phyloP scores from a whole-genome alignment of 805 yeast genomes.

The Wickerhamiella siamensis region DNA sequence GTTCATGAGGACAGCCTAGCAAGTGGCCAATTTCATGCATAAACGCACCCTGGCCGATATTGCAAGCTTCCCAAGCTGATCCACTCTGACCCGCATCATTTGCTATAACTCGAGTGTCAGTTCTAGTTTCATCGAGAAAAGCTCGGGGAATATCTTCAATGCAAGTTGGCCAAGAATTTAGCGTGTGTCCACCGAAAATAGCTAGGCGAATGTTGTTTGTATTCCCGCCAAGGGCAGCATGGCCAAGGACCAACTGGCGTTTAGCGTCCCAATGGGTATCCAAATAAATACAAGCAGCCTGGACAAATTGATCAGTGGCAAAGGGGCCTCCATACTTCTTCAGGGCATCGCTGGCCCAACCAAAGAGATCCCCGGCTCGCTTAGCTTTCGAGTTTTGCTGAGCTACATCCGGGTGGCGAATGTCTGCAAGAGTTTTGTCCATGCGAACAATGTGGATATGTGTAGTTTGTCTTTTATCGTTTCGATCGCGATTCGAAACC shows the following conservation, averaged over 20 bases:
- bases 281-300: conserved; percentile 72
- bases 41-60: conserved; percentile 81
- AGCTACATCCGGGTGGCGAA: conserved; percentile 66
- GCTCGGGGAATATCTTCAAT: conserved; percentile 54
- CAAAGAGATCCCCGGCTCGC: conserved; percentile 61
- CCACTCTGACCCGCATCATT: conserved; percentile 79
- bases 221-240: conserved; percentile 94
- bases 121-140: conserved; percentile 57
- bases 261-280: conserved; percentile 73
- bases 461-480: conserved; percentile 38
- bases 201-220: conserved; percentile 56
- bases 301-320: conserved; percentile 33
- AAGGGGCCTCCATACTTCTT: conserved; percentile 42
- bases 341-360: conserved; percentile 67
- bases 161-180: conserved; percentile 84
- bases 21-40: conserved; percentile 91
- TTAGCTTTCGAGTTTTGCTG: conserved; percentile 71
- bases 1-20: conserved; percentile 86
- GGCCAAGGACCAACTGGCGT: conserved; percentile 51
- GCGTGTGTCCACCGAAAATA: conserved; percentile 85
- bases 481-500: conserved; percentile 32
- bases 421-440: conserved; percentile 50
- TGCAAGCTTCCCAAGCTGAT: conserved; percentile 78
- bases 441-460: conserved; percentile 67
- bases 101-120: conserved; percentile 61